phyloP scores from a whole-genome alignment of 208 protist genomes.

The Wallacemonas rigidus region DNA sequence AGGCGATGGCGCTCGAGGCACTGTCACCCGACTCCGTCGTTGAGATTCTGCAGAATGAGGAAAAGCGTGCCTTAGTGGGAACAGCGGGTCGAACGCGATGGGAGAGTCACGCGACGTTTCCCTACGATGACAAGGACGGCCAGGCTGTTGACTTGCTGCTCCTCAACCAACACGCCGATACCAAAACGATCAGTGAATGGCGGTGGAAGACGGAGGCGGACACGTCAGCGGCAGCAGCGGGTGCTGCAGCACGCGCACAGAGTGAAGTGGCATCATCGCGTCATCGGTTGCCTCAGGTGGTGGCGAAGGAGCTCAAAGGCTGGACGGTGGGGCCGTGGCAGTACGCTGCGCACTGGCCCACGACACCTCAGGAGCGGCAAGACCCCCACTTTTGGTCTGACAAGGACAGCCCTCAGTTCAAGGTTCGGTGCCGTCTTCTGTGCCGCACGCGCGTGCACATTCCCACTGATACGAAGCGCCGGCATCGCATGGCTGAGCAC shows the following conservation, averaged over 20 bases:
- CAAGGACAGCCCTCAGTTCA: constrained; percentile 15
- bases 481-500: constrained; percentile 32
- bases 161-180: constrained; percentile 32
- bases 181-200: constrained; percentile 27
- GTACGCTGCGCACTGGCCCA: constrained; percentile 66
- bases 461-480: constrained; percentile 27
- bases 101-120: constrained; percentile 57
- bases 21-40: constrained; percentile 38
- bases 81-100: constrained; percentile 26
- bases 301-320: constrained; percentile 44
- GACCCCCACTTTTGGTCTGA: constrained; percentile 37
- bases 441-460: constrained; percentile 47
- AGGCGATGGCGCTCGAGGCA: constrained; percentile 35
- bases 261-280: constrained; percentile 2
- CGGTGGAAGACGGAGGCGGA: constrained; percentile 39
- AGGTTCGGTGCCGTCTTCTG: constrained; percentile 48
- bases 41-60: constrained; percentile 60
- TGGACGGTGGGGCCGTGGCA: constrained; percentile 68
- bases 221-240: neutral
- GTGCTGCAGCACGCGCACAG: neutral
- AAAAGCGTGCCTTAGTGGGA: constrained; percentile 15
- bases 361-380: constrained; percentile 23
- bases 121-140: constrained; percentile 53
- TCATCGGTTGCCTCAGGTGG: constrained; percentile 19
- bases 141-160: constrained; percentile 42